Evolutionary conservation across 495 filamentous ascomycete species (phyloP), one percentile per base, ranked within the genome.

Genomic region (Penicillium flavigenum): DNA sequence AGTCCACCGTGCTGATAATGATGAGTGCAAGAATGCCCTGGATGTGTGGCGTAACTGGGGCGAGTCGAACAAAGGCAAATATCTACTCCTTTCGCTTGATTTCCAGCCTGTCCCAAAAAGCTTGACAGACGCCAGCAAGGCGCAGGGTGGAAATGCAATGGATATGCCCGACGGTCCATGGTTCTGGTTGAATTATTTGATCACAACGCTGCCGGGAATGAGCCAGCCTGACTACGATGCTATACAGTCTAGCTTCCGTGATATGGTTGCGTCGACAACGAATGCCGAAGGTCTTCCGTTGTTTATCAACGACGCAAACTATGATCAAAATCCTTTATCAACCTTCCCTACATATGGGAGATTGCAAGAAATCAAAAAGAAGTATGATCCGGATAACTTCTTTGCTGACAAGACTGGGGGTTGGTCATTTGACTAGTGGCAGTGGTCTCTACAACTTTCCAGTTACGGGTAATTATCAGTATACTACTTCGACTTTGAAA

Each of bases 101-200:
- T 73, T 66, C 53, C 66, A 73, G 55, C 70, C 70, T 5, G 63
- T 73, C 2, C 69, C 69, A 12, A 59, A 59, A 27, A 70, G 66
- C 46, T 42, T 73, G 57, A 73, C 70, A 1, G 70, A 73, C 44
- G 69, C 70, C 8, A 73, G 70, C 50, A 70, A 68, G 31, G 59
- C 64, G 1, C 71, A 71, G 41, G 69, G 70, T 5, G 71, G 69
- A 2, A 73, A 73, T 46, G 69, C 70, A 24, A 72, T 73, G 71
- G 59, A 71, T 36, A 73, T 73, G 69, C 70, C 71, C 2, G 70
- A 73, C 42, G 70, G 70, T 10, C 70, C 70, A 2, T 73, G 64
- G 60, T 73, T 68, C 29, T 73, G 66, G 66, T 43, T 71, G 39
- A 66, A 70, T 36, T 73, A 70, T 54, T 39, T 71, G 24, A 56